Base-by-base conservation (phyloP, 352 stramenopile species). In the Phytophthora sp. region DNA sequence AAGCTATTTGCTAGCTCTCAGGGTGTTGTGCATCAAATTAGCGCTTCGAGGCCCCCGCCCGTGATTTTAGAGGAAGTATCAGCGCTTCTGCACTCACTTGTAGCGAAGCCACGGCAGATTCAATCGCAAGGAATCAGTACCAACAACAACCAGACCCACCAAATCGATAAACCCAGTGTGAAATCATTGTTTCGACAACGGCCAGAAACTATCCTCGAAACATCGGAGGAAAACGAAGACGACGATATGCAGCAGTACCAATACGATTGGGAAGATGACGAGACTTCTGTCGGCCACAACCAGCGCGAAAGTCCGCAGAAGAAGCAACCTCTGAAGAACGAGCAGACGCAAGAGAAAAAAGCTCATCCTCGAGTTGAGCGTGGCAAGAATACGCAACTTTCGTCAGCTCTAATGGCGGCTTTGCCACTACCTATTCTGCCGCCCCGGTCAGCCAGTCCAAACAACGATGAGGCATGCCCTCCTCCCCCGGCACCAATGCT, bases 131-230 rank as follows among this genome's bases (percentile, higher is more conserved):
- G n/a, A n/a, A 66, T 56, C 32, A 53, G 43, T 23, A 50, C n/a
- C 13, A 57, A 20, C 21, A 62, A 59, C 35, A 74, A 74, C 24
- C 65, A 74, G 17, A n/a, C 30, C 2, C 52, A 51, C 9, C 44
- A 57, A 15, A 6, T 27, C 1, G 62, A 56, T 4, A 66, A 54
- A 37, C 0, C 18, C 17, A 28, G 31, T 10, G 20, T 23, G 15
- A 80, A 76, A 21, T 53, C 55, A 13, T 45, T 54, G 1, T 60
- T 75, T 15, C 54, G 51, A 4, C 77, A 76, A 23, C 63, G 74
- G 27, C 60, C 65, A 1, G 59, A 74, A n/a, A 74, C 65, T 41
- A 87, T 87, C 49, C 76, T 75, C 5, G 76, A 87, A 35, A 82
- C 81, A 38, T 73, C 76, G 26, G 69, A 83, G 15, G 72, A 84